Evolutionary conservation across 305 asterid species (phyloP), one percentile per base, ranked within the genome.

Genomic region (Solanum aculeatissimum): DNA sequence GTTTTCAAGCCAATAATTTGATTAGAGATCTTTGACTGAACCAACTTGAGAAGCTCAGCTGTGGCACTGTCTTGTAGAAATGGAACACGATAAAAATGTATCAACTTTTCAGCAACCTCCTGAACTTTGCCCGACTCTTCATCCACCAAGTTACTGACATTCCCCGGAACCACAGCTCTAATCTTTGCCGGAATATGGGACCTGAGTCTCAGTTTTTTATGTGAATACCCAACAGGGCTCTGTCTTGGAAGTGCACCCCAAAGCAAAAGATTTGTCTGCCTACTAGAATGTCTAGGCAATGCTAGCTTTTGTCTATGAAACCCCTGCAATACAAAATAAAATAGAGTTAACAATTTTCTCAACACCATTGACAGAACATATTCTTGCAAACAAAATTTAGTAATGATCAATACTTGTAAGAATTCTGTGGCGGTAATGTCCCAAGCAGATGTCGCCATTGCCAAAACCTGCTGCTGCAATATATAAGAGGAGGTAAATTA

Each of bases 71-170:
- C 95, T 83, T 91, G 92, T 51, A 92, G 84, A 51, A 91, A 77
- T 0, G 97, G 97, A 58, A 90, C 51, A 14, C 97, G 98, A 80
- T 90, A 96, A 74, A 92, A 93, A 87, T 95, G 99, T 6, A 94
- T 27, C 65, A 96, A 92, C 47, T 87, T 91, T 74, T 88, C 94
- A 38, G 81, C 84, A 71, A 43, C 85, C 57, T 43, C 88, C 87
- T 75, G 75, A 13, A 65, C 83, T 62, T 77, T 80, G 63, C 83
- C 82, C 1, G 89, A 51, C 57, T 85, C 87, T 68, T 81, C 84
- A 57, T 84, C 77, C 4, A 88, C 80, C 21, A 91, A 82, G 71
- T 90, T 88, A 85, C 89, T 86, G 25, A 87, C 84, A 51, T 89
- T 92, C 75, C 87, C 91, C 4, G 97, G 89, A 23, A 88, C 88